Evolutionary conservation across 768 basidiomycete species (phyloP), one percentile per base, ranked within the genome.

Genomic region (Amanita pallidorosea): DNA sequence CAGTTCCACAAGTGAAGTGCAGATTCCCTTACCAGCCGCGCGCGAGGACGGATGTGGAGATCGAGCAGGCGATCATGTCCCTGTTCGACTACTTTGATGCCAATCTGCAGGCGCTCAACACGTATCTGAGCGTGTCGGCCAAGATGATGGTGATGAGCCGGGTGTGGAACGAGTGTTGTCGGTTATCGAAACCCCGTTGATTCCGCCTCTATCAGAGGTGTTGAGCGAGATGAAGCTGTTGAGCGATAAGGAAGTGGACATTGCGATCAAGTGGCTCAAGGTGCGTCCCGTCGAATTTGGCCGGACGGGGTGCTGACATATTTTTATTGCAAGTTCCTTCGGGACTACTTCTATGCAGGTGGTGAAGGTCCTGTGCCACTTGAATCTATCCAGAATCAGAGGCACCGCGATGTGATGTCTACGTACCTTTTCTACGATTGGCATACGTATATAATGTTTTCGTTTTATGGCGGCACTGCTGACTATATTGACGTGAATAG

Each of bases 201-300:
- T 99, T 13, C 96, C 96, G 3, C 88, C 94, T 2, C 66, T 99
- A 51, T 88, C 86, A 5, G 90, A 95, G 54, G 68, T 78, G 15
- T 72, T 84, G 8, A 91, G 91, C 41, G 88, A 92, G 49, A 85
- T 98, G 90, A 86, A 88, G 57, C 85, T 93, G 1, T 64, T 99
- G 61, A 83, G 76, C 23, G 96, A 98, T 60, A 94, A 95, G 67
- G 96, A 97, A 69, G 88, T 98, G 34, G 96, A 98, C 63, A 85
- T 97, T 53, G 95, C 94, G n/a, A 91, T 97, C 71, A 95, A 93
- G 64, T 98, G 96, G 91, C 65, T 98, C 48, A 94, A 93, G 81
- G 93, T 88, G 51, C 15, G 54, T 33, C 13, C 5, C 5, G 35
- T 11, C 20, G 42, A 23, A 23, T 23, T 44, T 29, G 29, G 5